Evolutionary conservation across 495 filamentous ascomycete species (phyloP), one percentile per base, ranked within the genome.

Genomic region (Symbiotaphrina buchneri): DNA sequence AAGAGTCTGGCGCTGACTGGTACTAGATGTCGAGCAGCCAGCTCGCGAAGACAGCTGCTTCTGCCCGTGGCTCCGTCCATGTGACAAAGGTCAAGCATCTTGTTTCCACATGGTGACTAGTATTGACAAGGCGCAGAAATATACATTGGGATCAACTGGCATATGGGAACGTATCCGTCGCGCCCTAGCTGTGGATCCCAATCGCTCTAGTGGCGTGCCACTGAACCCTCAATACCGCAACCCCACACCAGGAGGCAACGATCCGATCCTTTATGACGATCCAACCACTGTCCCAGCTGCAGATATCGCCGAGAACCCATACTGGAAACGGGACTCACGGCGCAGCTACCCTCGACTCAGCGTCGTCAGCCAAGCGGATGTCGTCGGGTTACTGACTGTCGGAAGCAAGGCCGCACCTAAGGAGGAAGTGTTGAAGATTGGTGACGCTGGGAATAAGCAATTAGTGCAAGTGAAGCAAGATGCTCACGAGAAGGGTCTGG

Each of bases 231-330:
- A 85, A 55, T 93, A 64, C 62, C 84, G 90, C 36, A 74, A 79
- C 49, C 85, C 87, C 22, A 56, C 83, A 0, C 90, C 90, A 5
- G 87, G 81, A 39, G 59, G 64, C 38, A 58, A 73, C 46, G 72
- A 80, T 41, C 83, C 90, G 17, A 46, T 63, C 15, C 47, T 50
- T 18, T 97, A 93, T 55, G 70, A 79, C 48, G 90, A 95, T 46
- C 83, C 83, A 10, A 78, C 90, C 29, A 94, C 85, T 8, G 21
- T 77, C 0, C 87, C 90, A n/a, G 79, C 87, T 2, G 83, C 69
- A 33, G 87, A 99, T 51, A 69, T 97, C 39, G 87, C 87, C 42
- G 87, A 91, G 46, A 97, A 97, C 53, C 68, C 87, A 23, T 97
- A 97, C 67, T 97, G 82, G 79, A 90, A 90, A 58, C 82, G 87